Percentiles rank a stretch among this genome's conserved stretches.
Conservation (phyloP, 1,284 basidiomycete genomes). For the Ustilago vetiveriae region DNA sequence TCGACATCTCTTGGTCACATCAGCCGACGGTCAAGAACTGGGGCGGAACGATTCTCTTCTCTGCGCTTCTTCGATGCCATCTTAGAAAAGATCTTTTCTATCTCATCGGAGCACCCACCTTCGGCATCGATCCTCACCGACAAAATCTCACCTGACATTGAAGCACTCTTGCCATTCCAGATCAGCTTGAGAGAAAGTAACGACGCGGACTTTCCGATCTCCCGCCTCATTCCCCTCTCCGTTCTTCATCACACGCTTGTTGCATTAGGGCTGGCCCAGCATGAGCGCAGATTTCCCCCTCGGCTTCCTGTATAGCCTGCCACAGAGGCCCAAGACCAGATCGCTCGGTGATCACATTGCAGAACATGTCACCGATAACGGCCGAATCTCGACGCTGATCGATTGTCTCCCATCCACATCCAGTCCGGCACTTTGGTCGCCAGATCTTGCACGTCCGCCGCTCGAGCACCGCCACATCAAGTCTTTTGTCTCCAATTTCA, state of each 20-base stretch:
- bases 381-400: constrained; percentile 56
- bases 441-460: constrained; percentile 62
- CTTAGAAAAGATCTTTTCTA: too few relatives aligned
- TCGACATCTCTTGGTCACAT: too few relatives aligned
- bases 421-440: constrained; percentile 63
- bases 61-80: too few relatives aligned
- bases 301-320: constrained; percentile 60
- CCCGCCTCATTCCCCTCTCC: too few relatives aligned
- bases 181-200: too few relatives aligned
- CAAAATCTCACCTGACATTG: too few relatives aligned
- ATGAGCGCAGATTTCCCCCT: constrained; percentile 61
- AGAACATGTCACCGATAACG: constrained; percentile 64
- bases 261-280: constrained; percentile 45
- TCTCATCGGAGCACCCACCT: too few relatives aligned
- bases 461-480: constrained; percentile 63
- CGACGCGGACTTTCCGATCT: too few relatives aligned
- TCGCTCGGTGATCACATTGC: constrained; percentile 66
- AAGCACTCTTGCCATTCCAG: too few relatives aligned
- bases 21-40: too few relatives aligned
- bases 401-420: constrained; percentile 63
- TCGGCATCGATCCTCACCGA: too few relatives aligned
- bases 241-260: constrained; percentile 5
- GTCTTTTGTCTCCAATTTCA: constrained; percentile 58
- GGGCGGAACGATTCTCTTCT: too few relatives aligned
- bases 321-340: constrained; percentile 44